Conservation (phyloP, 2,329 filamentous ascomycete genomes). For the Colletotrichum higginsianum region DNA sequence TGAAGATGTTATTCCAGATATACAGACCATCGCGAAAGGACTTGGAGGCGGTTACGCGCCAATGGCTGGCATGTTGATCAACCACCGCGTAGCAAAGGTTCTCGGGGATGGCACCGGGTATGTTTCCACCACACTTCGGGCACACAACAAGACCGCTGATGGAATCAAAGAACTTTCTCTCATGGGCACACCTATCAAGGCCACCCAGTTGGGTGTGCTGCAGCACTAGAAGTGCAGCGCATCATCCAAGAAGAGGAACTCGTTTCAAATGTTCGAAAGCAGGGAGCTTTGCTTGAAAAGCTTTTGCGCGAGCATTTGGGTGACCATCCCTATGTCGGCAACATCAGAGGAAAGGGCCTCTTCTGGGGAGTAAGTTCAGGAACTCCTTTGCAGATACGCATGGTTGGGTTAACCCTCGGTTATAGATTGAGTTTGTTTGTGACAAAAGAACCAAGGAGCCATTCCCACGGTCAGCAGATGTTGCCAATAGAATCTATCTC, state of each 20-base stretch:
- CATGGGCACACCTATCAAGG: constrained; percentile 76
- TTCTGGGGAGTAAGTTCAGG: constrained; percentile 49
- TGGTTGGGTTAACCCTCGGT: too few relatives aligned
- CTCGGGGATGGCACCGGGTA: constrained; percentile 61
- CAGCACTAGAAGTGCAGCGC: constrained; percentile 74
- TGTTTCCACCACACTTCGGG: neutral
- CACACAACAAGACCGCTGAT: neutral
- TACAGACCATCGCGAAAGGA: constrained; percentile 72
- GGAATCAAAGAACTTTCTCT: constrained; percentile 48
- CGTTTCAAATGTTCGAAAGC: constrained; percentile 68
- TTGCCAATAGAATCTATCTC: constrained; percentile 45
- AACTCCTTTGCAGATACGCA: too few relatives aligned
- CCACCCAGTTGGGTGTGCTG: constrained; percentile 71
- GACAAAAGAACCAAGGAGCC: constrained; percentile 48
- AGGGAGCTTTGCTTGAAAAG: constrained; percentile 57
- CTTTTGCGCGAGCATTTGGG: constrained; percentile 45
- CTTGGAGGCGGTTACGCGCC: constrained; percentile 70
- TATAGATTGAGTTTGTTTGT: constrained; percentile 48
- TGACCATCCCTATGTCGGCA: constrained; percentile 48
- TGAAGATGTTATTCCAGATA: constrained; percentile 62
- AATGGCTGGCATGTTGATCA: constrained; percentile 69
- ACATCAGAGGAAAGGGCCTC: constrained; percentile 50
- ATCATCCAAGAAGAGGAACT: constrained; percentile 72
- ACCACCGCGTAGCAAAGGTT: constrained; percentile 62
- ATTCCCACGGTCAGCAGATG: constrained; percentile 49